Percentiles rank a stretch among this genome's conserved stretches.
These are phyloP conservation scores for Pyrenophora teres DNA, from an alignment of 2,329 filamentous ascomycete genomes.

Conservation along the genomic window DNA sequence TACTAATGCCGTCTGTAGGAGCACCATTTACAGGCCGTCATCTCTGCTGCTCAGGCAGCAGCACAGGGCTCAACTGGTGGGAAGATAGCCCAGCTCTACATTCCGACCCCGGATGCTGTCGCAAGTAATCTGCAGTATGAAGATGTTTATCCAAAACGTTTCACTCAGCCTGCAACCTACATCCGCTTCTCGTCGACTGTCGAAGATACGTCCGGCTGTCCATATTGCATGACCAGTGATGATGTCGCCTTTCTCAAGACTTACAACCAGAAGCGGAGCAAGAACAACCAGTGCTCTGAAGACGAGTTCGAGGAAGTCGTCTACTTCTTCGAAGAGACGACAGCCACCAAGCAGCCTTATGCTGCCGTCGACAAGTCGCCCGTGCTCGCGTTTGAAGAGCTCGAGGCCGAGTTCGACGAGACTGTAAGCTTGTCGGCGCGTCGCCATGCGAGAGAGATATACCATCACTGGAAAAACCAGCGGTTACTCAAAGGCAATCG, in stretches of 20 bases:
- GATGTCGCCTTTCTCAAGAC: constrained; percentile 83
- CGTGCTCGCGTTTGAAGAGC: constrained; percentile 62
- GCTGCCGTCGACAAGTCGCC: constrained; percentile 88
- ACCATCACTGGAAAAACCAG: constrained; percentile 84
- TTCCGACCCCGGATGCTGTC: constrained; percentile 69
- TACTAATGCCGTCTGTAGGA: constrained; percentile 63
- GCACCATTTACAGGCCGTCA: constrained; percentile 91
- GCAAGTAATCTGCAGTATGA: constrained; percentile 78
- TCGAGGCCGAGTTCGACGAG: constrained; percentile 68
- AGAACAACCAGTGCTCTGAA: constrained; percentile 71
- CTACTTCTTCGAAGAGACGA: constrained; percentile 91
- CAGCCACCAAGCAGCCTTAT: constrained; percentile 81
- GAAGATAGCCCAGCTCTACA: constrained; percentile 67
- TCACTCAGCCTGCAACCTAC: constrained; percentile 86
- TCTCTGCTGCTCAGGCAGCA: constrained; percentile 65
- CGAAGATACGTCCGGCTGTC: constrained; percentile 87
- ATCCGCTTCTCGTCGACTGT: constrained; percentile 98
- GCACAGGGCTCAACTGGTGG: constrained; percentile 56
- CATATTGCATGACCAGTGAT: constrained; percentile 93
- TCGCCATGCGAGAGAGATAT: constrained; percentile 74
- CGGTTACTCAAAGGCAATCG: constrained; percentile 70
- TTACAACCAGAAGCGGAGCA: constrained; percentile 77
- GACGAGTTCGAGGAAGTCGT: constrained; percentile 93
- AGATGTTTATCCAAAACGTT: constrained; percentile 78
- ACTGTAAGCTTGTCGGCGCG: constrained; percentile 59